Evolutionary conservation across 2,329 filamentous ascomycete species (phyloP).

Genomic region (Fusarium sororula): DNA sequence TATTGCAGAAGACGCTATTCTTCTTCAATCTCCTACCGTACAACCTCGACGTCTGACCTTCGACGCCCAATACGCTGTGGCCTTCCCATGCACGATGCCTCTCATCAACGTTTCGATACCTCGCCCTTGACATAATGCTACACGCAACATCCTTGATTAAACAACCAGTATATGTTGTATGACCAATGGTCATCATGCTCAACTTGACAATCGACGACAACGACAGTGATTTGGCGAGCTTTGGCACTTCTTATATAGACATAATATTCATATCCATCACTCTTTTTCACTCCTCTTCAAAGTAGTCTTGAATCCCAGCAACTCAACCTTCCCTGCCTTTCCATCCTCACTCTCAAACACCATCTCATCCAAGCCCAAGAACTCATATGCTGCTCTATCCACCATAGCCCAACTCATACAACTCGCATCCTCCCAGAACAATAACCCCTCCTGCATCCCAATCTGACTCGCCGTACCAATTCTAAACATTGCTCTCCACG

Average conservation of each 20-base stretch:
- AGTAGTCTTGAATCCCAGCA: neutral
- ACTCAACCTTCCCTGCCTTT: neutral
- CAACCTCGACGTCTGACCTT: neutral
- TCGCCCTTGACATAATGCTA: neutral
- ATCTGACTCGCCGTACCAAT: neutral
- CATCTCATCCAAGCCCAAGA: neutral
- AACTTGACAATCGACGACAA: too few species aligned
- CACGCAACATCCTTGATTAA: too few species aligned
- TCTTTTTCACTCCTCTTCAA: neutral
- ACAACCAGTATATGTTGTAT: too few species aligned
- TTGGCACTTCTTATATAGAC: neutral
- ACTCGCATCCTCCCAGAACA: conserved; percentile 8
- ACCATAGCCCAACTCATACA: conserved; percentile 1
- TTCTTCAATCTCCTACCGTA: fast-evolving
- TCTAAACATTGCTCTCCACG: conserved; percentile 1
- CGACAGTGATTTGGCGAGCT: neutral
- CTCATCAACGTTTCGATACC: neutral
- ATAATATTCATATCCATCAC: neutral
- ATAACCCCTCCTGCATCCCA: neutral
- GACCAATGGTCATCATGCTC: too few species aligned
- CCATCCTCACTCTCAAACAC: neutral
- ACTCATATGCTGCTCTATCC: neutral
- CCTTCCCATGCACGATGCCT: neutral
- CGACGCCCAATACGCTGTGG: neutral
- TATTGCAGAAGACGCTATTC: fast-evolving